Conservation (phyloP, 768 basidiomycete genomes). For the Termitomyces sp. region DNA sequence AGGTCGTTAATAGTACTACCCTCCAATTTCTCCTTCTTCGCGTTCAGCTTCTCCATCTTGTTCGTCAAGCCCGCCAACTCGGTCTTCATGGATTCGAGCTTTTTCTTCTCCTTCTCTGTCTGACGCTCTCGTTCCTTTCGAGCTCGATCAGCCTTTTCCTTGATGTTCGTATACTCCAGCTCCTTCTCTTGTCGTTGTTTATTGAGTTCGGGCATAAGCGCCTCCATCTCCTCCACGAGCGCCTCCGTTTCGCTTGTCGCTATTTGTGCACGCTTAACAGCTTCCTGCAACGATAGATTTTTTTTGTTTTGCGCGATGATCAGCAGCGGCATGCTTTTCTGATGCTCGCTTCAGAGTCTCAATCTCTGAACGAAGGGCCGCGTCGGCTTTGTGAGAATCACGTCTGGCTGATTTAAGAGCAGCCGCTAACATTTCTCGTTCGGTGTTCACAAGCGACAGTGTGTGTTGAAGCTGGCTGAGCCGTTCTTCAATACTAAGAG, state of each 20-base stretch:
- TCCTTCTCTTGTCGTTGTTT: slow-evolving; percentile 37
- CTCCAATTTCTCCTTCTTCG: slow-evolving; percentile 68
- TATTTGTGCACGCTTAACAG: slow-evolving; percentile 73
- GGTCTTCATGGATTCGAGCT: slow-evolving; percentile 49
- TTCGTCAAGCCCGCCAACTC: slow-evolving; percentile 56
- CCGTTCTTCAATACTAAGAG: slow-evolving; percentile 64
- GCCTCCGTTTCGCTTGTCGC: slow-evolving; percentile 46
- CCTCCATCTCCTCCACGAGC: slow-evolving; percentile 44
- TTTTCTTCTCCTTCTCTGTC: slow-evolving; percentile 45
- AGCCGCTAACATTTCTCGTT: slow-evolving; percentile 63
- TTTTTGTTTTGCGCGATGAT: slow-evolving; percentile 85
- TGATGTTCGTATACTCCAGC: slow-evolving; percentile 37
- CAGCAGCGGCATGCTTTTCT: slow-evolving; percentile 72
- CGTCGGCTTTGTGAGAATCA: slow-evolving; percentile 81
- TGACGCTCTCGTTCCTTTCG: slow-evolving; percentile 43
- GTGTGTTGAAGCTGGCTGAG: slow-evolving; percentile 62
- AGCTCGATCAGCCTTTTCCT: slow-evolving; percentile 44
- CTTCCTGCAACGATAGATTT: slow-evolving; percentile 83
- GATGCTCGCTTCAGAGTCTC: slow-evolving; percentile 78
- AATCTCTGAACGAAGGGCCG: slow-evolving; percentile 79
- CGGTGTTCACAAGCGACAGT: slow-evolving; percentile 57
- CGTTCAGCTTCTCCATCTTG: slow-evolving; percentile 63
- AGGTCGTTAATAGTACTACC: slow-evolving; percentile 55
- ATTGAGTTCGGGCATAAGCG: slow-evolving; percentile 37
- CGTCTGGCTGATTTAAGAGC: slow-evolving; percentile 76